phyloP scores from a whole-genome alignment of 805 yeast species.

The Kodamaea nitidulidarum region DNA sequence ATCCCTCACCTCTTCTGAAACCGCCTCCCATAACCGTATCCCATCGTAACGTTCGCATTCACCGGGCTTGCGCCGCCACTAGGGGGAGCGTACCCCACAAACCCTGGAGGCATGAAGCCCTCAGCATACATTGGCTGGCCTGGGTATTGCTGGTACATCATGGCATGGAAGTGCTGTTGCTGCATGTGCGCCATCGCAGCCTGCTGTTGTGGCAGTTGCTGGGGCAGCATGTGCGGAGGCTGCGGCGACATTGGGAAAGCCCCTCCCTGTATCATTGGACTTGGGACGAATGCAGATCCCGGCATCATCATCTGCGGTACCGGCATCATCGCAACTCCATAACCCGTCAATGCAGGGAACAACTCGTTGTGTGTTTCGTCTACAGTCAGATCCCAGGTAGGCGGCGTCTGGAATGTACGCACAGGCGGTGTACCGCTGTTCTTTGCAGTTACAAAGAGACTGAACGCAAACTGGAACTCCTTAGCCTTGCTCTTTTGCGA shows the following conservation, averaged over 20 bases:
- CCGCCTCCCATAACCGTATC: slow-evolving; percentile 13
- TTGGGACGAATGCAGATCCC: slow-evolving; percentile 25
- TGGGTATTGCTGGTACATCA: slow-evolving; percentile 34
- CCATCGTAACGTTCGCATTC: slow-evolving; percentile 23
- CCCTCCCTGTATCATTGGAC: slow-evolving; percentile 25
- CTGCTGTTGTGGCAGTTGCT: slow-evolving; percentile 11
- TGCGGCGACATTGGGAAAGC: slow-evolving; percentile 31
- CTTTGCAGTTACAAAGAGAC: slow-evolving; percentile 46
- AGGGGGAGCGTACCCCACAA: slow-evolving; percentile 23
- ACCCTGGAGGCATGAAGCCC: slow-evolving; percentile 32
- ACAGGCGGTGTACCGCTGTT: slow-evolving; percentile 24
- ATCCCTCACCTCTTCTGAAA: slow-evolving; percentile 12
- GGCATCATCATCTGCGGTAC: slow-evolving; percentile 14
- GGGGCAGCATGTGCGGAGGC: slow-evolving; percentile 19
- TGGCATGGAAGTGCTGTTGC: slow-evolving; percentile 34
- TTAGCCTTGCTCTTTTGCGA: slow-evolving; percentile 32
- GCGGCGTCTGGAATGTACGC: slow-evolving; percentile 66
- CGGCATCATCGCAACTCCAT: slow-evolving; percentile 6
- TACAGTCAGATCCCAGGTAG: slow-evolving; percentile 66
- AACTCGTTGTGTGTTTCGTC: slow-evolving; percentile 53
- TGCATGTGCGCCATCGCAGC: slow-evolving; percentile 27
- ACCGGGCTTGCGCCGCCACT: slow-evolving; percentile 22
- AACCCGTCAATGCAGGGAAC: slow-evolving; percentile 37
- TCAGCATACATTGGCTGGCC: slow-evolving; percentile 33
- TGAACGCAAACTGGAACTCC: slow-evolving; percentile 44